Percentiles rank a stretch among this genome's conserved stretches.
Evolutionary conservation across 345 rosid genomes (phyloP).

Genomic region (Boechera stricta): DNA sequence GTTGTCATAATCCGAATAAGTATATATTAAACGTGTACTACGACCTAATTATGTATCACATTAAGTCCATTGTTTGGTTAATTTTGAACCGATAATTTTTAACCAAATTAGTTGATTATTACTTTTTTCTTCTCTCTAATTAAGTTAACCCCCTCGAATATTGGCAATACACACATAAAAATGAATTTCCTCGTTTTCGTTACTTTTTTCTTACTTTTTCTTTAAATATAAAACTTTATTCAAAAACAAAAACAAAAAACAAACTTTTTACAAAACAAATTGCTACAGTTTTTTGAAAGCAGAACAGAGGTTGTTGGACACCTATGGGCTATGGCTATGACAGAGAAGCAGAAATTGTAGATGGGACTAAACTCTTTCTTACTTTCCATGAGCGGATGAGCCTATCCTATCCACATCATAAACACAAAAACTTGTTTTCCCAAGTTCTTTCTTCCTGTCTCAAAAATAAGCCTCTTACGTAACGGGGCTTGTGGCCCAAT

Average conservation of each 20-base stretch:
- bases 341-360: not conserved
- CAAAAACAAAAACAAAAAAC: not conserved
- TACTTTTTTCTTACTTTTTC: too few relatives aligned
- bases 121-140: not conserved
- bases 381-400: not conserved
- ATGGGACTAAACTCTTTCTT: not conserved
- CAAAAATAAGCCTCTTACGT: conserved; percentile 1
- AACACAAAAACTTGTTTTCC: not conserved
- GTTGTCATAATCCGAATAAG: conserved; percentile 26
- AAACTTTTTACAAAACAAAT: not conserved
- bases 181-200: not conserved
- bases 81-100: not conserved
- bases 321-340: too few relatives aligned
- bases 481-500: not conserved
- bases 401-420: not conserved
- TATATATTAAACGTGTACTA: conserved; percentile 1
- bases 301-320: not conserved
- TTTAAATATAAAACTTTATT: not conserved
- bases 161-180: not conserved
- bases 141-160: not conserved
- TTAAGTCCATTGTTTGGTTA: conserved; percentile 14
- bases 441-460: not conserved
- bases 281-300: not conserved
- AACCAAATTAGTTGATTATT: not conserved
- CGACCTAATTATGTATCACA: conserved; percentile 19